Conservation (phyloP, 108 stramenopile species). For the Cyclostephanos invisitatus region DNA sequence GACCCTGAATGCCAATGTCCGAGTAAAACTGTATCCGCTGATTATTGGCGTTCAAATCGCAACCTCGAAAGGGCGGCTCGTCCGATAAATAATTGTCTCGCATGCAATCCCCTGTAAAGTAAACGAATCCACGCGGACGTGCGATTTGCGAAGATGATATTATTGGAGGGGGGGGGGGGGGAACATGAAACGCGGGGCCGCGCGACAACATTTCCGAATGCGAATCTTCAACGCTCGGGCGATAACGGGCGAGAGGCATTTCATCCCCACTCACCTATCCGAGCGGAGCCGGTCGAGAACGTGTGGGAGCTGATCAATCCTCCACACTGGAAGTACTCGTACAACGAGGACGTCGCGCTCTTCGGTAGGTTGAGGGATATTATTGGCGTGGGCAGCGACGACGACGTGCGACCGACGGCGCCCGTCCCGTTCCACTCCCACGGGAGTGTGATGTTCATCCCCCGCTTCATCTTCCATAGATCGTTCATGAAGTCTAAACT, state of each 20-base stretch:
- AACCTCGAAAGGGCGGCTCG: background rate
- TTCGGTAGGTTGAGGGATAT: conserved; percentile 10
- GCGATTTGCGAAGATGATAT: no score
- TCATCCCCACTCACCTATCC: background rate
- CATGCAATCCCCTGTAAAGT: background rate
- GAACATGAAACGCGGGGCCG: no score
- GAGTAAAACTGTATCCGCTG: conserved; percentile 2
- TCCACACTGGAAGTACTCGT: conserved; percentile 16
- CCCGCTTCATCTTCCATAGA: background rate
- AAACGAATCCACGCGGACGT: no score
- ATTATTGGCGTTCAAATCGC: background rate
- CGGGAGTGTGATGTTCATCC: background rate
- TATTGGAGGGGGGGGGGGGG: no score
- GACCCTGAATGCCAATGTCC: background rate
- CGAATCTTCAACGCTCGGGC: no score
- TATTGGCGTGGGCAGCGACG: background rate
- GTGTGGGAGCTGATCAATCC: conserved; percentile 7
- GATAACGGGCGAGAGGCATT: no score
- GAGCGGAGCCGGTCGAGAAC: background rate
- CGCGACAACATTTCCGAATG: no score
- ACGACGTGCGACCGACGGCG: background rate
- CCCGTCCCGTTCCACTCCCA: background rate
- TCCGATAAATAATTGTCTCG: background rate
- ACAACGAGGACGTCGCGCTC: background rate
- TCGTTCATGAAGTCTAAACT: conserved; percentile 1